These are phyloP conservation scores for Peronospora tabacina DNA, from an alignment of 352 stramenopile genomes.

Conservation along the genomic window DNA sequence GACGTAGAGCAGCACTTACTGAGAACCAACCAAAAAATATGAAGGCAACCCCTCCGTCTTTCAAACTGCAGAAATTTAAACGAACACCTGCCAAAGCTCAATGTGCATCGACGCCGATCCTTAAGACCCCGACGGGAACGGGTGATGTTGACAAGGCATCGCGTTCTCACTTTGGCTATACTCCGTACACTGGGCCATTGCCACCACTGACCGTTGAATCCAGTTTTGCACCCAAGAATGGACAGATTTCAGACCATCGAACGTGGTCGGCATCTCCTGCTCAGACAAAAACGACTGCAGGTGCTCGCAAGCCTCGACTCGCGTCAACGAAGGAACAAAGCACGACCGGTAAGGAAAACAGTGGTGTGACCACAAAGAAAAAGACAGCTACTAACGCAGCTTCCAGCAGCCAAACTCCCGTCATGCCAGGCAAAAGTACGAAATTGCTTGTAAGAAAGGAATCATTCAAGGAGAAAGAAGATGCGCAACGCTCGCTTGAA, in stretches of 20 bases:
- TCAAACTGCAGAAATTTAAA: conserved; percentile 6
- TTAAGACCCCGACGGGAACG: conserved; percentile 7
- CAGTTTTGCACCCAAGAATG: conserved; percentile 48
- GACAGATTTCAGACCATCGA: conserved; percentile 13
- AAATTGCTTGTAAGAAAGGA: conserved; percentile 21
- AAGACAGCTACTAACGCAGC: conserved; percentile 14
- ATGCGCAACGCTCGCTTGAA: conserved; percentile 22
- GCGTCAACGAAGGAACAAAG: conserved; percentile 19
- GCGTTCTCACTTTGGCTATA: conserved; percentile 37
- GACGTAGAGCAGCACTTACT: conserved; percentile 16
- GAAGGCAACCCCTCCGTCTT: conserved; percentile 10
- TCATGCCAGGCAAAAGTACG: conserved; percentile 24
- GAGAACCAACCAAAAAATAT: conserved; percentile 13
- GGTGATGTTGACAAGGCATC: conserved; percentile 8
- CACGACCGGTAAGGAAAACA: conserved; percentile 32
- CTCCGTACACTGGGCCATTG: conserved; percentile 59
- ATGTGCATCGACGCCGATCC: conserved; percentile 9
- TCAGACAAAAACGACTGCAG: conserved; percentile 2
- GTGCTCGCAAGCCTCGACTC: conserved; percentile 19
- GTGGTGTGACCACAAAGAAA: conserved; percentile 10
- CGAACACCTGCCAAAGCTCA: conserved; percentile 10
- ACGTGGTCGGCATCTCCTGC: conserved; percentile 13
- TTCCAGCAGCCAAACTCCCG: conserved; percentile 16
- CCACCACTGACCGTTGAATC: conserved; percentile 53
- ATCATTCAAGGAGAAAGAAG: conserved; percentile 37